Base-by-base conservation (phyloP, 1,284 basidiomycete species). In the Apiotrichum akiyoshidainum region DNA sequence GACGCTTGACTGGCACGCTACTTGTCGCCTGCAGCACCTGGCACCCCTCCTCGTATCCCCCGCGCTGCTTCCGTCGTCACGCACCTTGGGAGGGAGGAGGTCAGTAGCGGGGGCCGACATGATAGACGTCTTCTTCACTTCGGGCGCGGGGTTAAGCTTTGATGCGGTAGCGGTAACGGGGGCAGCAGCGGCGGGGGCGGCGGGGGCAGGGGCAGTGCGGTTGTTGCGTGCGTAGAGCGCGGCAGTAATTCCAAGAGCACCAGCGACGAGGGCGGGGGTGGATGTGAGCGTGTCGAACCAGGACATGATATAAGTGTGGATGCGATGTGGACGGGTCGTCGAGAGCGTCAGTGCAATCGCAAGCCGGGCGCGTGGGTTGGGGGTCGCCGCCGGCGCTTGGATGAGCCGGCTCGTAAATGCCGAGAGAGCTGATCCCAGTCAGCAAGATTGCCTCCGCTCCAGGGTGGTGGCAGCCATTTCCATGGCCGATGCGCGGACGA, bases 81-180 rank as follows among this genome's bases (percentile, higher is more conserved):
- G 53, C 54, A 75, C 74, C 70, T 76, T 76, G 22, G 77, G 75
- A 33, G 76, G 70, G 41, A 65, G 64, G 41, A 79, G 69, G 22
- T 69, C 58, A 14, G 72, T 58, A 19, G 75, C 61, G 12, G 77
- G 75, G 1, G 76, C 68, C n/a, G 73, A 76, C 77, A 78, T 79
- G 58, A 77, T 62, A 51, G 46, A 48, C 46, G 26, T 39, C 40
- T 46, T 46, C 46, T 54, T 37, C 16, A 26, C n/a, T 31, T 58
- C 59, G n/a, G 59, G 52, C 8, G 57, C 64, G 42, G 60, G 58
- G 19, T 55, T 47, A 10, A 56, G 46, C 41, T 61, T 64, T 46
- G 53, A 13, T 4, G 51, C n/a, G 31, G 35, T 22, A n/a, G 41
- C 52, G 21, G 31, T 16, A 16, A 46, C 40, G 2, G 53, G 12